Conservation (phyloP, 306 rosid species). For the Malus sylvestris region DNA sequence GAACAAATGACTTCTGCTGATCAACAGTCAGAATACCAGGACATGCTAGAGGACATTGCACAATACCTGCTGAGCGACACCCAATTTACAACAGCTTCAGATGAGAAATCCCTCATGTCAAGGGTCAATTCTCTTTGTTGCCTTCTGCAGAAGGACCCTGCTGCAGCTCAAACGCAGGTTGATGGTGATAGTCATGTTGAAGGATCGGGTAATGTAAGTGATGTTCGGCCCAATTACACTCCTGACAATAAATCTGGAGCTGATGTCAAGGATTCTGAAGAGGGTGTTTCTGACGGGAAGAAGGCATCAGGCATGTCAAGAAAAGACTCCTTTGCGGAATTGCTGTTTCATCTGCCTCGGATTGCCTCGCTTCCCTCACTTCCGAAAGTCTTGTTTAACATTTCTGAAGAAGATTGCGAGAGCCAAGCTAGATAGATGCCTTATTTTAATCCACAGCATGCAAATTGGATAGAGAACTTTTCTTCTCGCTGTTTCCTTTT, state of each 20-base stretch:
- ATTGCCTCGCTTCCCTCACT: conserved; percentile 47
- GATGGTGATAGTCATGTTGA: conserved; percentile 25
- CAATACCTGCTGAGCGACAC: conserved; percentile 67
- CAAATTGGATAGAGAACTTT: not conserved
- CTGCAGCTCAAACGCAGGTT: conserved; percentile 29
- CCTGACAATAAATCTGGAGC: conserved; percentile 17
- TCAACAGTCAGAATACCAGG: conserved; percentile 43
- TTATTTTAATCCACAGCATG: conserved; percentile 1
- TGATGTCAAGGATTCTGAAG: conserved; percentile 27
- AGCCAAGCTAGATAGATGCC: conserved; percentile 25
- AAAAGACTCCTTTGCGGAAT: conserved; percentile 72
- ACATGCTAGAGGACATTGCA: conserved; percentile 61
- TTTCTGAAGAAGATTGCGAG: conserved; percentile 53
- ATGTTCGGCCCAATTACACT: conserved; percentile 16
- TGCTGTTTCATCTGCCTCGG: conserved; percentile 70
- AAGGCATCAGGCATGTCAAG: conserved; percentile 56
- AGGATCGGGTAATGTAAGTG: conserved; percentile 30
- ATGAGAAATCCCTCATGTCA: conserved; percentile 79
- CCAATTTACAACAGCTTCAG: conserved; percentile 51
- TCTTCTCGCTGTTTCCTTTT: not conserved
- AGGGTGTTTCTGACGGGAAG: conserved; percentile 36
- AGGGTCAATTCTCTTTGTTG: conserved; percentile 82
- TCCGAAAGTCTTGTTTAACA: conserved; percentile 64
- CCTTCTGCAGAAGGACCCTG: conserved; percentile 72
- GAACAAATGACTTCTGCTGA: conserved; percentile 55